These are phyloP conservation scores for Paramarasmius palmivorus DNA, from an alignment of 1,284 basidiomycete species.

Conservation along the genomic window DNA sequence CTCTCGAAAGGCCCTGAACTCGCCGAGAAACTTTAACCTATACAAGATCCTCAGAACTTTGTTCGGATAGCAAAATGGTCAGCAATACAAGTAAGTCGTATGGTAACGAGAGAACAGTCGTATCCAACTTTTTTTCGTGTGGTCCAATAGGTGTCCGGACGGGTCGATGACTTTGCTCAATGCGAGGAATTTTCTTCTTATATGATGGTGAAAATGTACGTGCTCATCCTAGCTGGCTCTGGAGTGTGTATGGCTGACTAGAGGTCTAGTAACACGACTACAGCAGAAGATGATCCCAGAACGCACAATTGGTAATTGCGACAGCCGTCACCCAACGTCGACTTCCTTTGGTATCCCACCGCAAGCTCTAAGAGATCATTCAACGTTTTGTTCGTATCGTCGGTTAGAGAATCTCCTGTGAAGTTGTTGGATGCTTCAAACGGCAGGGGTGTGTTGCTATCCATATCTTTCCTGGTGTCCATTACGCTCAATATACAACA, in stretches of 20 bases:
- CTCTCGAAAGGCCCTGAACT: too few relatives aligned
- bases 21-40: too few relatives aligned
- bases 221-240: conserved; percentile 13
- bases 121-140: too few relatives aligned
- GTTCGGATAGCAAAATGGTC: too few relatives aligned
- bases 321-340: conserved; percentile 72
- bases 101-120: too few relatives aligned
- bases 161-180: conserved; percentile 59
- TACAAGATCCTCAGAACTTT: too few relatives aligned
- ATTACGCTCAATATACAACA: conserved; percentile 27
- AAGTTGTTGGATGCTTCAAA: conserved; percentile 77
- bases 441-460: conserved; percentile 61
- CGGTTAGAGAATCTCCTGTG: conserved; percentile 80
- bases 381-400: conserved; percentile 77
- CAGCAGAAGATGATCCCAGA: conserved; percentile 13
- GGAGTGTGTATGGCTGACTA: not conserved
- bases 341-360: conserved; percentile 80
- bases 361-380: conserved; percentile 58
- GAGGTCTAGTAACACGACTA: conserved; percentile 1
- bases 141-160: conserved; percentile 72
- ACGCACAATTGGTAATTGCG: conserved; percentile 27
- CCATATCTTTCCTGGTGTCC: conserved; percentile 2
- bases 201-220: conserved; percentile 46
- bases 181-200: conserved; percentile 64
- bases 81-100: too few relatives aligned